Conservation (phyloP, 2,329 filamentous ascomycete genomes). For the Ophiostoma angusticollis region DNA sequence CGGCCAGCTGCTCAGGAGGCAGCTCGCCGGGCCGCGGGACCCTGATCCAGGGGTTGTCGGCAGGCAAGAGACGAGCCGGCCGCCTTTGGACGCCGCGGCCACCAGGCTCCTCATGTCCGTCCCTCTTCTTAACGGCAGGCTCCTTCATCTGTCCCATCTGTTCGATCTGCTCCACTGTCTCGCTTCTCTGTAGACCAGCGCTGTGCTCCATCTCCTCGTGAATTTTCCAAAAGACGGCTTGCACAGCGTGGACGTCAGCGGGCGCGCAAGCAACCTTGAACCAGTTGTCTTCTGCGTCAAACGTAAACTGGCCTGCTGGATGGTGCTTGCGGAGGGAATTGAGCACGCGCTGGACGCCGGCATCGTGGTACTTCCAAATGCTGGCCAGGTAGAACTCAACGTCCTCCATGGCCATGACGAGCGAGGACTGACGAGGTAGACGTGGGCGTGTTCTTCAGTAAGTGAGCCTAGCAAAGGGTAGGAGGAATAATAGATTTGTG, state of each 20-base stretch:
- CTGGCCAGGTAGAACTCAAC: slow-evolving; percentile 18
- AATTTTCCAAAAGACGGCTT: slow-evolving; percentile 8
- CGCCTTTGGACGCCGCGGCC: too few relatives aligned
- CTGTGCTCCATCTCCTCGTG: slow-evolving; percentile 9
- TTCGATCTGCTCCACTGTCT: too few relatives aligned
- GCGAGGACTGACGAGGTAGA: too few relatives aligned
- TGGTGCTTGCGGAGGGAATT: slow-evolving; percentile 11
- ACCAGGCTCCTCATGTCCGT: too few relatives aligned
- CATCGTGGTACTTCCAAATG: slow-evolving; percentile 18
- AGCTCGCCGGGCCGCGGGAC: neutral
- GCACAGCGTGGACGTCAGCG: slow-evolving; percentile 8
- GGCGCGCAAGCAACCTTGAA: slow-evolving; percentile 16
- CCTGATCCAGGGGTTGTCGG: slow-evolving; percentile 5
- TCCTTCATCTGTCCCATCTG: too few relatives aligned
- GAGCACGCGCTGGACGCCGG: slow-evolving; percentile 15
- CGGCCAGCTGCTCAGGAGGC: neutral
- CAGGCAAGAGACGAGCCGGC: too few relatives aligned
- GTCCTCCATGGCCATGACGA: slow-evolving; percentile 7
- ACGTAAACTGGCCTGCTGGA: slow-evolving; percentile 14
- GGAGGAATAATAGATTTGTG: too few relatives aligned
- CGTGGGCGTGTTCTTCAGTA: too few relatives aligned
- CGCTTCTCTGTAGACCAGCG: too few relatives aligned
- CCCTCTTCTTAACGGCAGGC: too few relatives aligned
- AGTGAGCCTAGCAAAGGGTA: too few relatives aligned
- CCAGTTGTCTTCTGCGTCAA: slow-evolving; percentile 15